Base-by-base conservation (phyloP, 129 eudicot species). In the Lactuca sativa region DNA sequence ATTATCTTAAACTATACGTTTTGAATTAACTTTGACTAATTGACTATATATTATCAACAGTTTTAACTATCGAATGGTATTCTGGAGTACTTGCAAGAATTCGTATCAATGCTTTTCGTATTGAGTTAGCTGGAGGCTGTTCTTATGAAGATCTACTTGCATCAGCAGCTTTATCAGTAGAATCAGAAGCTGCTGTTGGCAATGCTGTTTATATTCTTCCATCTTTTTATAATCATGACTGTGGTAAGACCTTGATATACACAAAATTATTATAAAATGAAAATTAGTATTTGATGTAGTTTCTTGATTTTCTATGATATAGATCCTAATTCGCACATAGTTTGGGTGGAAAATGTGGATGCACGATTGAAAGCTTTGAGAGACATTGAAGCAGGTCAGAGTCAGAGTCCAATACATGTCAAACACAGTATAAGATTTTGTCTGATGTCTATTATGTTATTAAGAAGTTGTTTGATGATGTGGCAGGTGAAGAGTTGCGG, bases 181-280 rank as follows among this genome's bases (percentile, higher is more conserved):
- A 83, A 57, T 85, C 86, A 60, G 97, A 95, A 78, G 87, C 87
- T 56, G 89, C 89, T 66, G 91, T 85, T 52, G 97, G 99, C 58
- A 90, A 88, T 87, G 95, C 97, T 62, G 87, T 89, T 67, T 93
- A 93, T 72, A 74, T 89, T 78, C 98, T 93, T 83, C 97, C 98
- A 47, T 89, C 98, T 40, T 87, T 93, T 71, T 93, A 93, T 69
- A 93, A 93, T 74, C 98, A 93, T 68, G 97, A 89, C 67, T 93
- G 98, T 80, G 98, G 98, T 93, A 80, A 82, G 82, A 51, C 31
- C 30, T 49, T 40, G 41, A 51, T 32, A 49, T 55, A 56, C 51
- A 30, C 17, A 32, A 60, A 47, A 47, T 12, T 47, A 47, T 47
- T 43, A 43, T 40, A 40, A 7, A 5, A 40, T 40, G 8, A 40